phyloP scores from a whole-genome alignment of 129 eudicot genomes.

The Oenanthe sinensis region DNA sequence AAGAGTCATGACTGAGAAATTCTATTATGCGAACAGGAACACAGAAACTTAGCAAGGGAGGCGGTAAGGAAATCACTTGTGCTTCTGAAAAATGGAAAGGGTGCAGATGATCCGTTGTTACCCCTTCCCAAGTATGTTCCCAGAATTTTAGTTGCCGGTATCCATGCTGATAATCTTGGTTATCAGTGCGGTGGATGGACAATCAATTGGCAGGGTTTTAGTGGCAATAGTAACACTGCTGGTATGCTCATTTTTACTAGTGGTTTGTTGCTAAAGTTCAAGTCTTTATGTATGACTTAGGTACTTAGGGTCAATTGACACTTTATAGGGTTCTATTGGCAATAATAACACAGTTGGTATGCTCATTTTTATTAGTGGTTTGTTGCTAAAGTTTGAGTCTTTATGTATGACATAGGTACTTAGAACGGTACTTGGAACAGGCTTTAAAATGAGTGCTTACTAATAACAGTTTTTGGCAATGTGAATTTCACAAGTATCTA shows the following conservation, averaged over 20 bases:
- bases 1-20: neutral
- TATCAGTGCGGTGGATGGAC: slow-evolving; percentile 84
- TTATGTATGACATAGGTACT: neutral
- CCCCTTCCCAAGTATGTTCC: slow-evolving; percentile 40
- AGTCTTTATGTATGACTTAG: neutral
- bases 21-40: neutral
- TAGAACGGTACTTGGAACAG: neutral
- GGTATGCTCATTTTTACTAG: slow-evolving; percentile 20
- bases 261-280: neutral
- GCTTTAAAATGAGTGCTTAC: neutral
- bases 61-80: slow-evolving; percentile 6
- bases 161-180: slow-evolving; percentile 65
- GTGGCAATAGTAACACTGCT: slow-evolving; percentile 41
- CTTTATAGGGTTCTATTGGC: slow-evolving; percentile 63
- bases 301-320: slow-evolving; percentile 33
- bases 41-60: slow-evolving; percentile 11
- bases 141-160: slow-evolving; percentile 51
- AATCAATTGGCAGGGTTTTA: slow-evolving; percentile 67
- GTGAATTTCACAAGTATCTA: neutral
- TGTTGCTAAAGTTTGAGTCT: neutral
- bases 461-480: neutral
- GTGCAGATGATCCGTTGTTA: slow-evolving; percentile 22
- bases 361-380: neutral
- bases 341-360: slow-evolving; percentile 43
- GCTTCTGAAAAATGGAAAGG: slow-evolving; percentile 3